Base-by-base conservation (phyloP, 2,329 filamentous ascomycete genomes). In the Phialophora expanda region DNA sequence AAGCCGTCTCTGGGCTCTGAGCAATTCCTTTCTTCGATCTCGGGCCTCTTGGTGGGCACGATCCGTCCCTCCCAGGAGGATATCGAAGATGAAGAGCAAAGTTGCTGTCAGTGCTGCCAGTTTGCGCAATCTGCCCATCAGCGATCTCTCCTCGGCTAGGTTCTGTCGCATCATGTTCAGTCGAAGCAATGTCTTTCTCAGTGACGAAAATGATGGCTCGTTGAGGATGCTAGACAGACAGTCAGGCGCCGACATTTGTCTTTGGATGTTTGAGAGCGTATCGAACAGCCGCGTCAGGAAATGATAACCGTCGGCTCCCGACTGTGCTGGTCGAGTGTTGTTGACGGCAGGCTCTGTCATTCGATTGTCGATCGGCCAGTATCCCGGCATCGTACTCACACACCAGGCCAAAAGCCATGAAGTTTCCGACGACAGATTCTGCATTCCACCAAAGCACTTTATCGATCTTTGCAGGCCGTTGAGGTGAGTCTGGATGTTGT, bases 351-450 rank as follows among this genome's bases (percentile, higher is more conserved):
- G 32, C n/a, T 46, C 30, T 24, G 50, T 54, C 64, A 57, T 56
- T 41, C 54, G 56, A 11, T 32, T 56, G 54, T 66, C 64, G 51
- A 66, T 54, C 3, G 58, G 30, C n/a, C 51, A 66, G 26, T 66
- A 66, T 41, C 64, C 64, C n/a, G 64, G 64, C 30, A 66, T 57
- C 8, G 41, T 62, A 48, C 53, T 53, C n/a, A 62, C 32, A 34
- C 64, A 66, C 64, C 64, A 66, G 41, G 64, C 64, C n/a, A 66
- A 38, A 2, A 60, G 54, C 58, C 58, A 66, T 41, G 62, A 24
- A 1, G 64, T 61, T 20, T 62, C 58, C 38, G 64, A 41, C 30
- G 58, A 57, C 28, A 66, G 54, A 20, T 54, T 54, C 7, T 34
- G 59, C 30, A 66, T 14, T 4, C 64, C 64, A 20, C 64, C 64